Conservation (phyloP, 495 filamentous ascomycete species). For the Extremus antarcticus region DNA sequence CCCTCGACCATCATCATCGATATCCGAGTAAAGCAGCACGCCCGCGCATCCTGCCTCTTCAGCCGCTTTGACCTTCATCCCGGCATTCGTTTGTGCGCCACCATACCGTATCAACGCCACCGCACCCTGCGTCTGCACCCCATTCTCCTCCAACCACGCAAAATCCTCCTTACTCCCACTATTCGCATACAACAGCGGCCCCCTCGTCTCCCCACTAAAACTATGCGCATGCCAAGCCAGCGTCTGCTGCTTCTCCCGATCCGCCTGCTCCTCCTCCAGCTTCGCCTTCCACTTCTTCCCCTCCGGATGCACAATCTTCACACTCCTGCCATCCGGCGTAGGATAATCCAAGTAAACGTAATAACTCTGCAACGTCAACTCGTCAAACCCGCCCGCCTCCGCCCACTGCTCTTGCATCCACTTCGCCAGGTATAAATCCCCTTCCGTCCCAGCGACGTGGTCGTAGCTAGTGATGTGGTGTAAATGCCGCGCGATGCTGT, state of each 20-base stretch:
- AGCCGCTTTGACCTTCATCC: slow-evolving; percentile 80
- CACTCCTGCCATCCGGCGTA: slow-evolving; percentile 58
- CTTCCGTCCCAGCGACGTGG: slow-evolving; percentile 84
- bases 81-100: slow-evolving; percentile 59
- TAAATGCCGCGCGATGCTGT: slow-evolving; percentile 58
- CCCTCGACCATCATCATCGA: slow-evolving; percentile 64
- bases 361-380: slow-evolving; percentile 61
- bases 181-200: slow-evolving; percentile 89
- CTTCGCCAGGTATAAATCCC: slow-evolving; percentile 69
- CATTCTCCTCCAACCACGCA: slow-evolving; percentile 52
- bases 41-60: slow-evolving; percentile 74
- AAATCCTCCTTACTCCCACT: slow-evolving; percentile 83
- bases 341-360: slow-evolving; percentile 88
- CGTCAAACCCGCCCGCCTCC: slow-evolving; percentile 55
- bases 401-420: slow-evolving; percentile 65
- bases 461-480: slow-evolving; percentile 64
- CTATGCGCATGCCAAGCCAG: slow-evolving; percentile 81
- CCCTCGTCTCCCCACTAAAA: slow-evolving; percentile 75
- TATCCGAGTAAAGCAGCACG: slow-evolving; percentile 87
- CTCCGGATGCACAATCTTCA: slow-evolving; percentile 68
- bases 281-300: slow-evolving; percentile 66
- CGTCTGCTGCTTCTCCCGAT: slow-evolving; percentile 46
- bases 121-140: slow-evolving; percentile 62
- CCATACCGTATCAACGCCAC: slow-evolving; percentile 77
- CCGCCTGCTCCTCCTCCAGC: slow-evolving; percentile 62